A percentile compares a stretch with the other conserved stretches of the same genome.
phyloP scores from a whole-genome alignment of 2,329 filamentous ascomycete genomes.

The Hypoxylon sp. region DNA sequence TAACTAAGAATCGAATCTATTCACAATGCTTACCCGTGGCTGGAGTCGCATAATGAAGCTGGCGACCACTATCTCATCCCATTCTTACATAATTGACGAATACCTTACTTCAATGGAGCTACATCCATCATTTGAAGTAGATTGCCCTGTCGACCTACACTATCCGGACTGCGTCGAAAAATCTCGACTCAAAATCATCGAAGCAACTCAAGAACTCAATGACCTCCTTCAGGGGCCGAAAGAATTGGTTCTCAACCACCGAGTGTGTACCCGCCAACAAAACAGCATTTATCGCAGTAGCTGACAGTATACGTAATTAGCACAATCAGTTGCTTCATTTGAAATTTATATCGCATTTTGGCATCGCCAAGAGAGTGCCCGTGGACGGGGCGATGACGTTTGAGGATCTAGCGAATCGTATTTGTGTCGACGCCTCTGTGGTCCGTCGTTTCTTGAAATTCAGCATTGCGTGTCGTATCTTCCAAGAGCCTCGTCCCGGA shows the following conservation, averaged over 20 bases:
- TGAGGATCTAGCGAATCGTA: constrained; percentile 20
- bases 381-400: constrained; percentile 17
- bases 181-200: constrained; percentile 19
- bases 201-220: constrained; percentile 34
- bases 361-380: constrained; percentile 21
- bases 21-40: not conserved
- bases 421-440: constrained; percentile 11
- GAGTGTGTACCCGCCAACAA: not conserved
- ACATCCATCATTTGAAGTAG: constrained; percentile 33
- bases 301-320: constrained; percentile 10
- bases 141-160: constrained; percentile 24
- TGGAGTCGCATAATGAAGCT: constrained; percentile 33
- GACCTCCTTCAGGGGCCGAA: constrained; percentile 34
- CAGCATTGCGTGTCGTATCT: constrained; percentile 17
- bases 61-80: constrained; percentile 23
- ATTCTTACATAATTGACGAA: constrained; percentile 32
- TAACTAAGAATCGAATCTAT: not conserved
- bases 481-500: constrained; percentile 19
- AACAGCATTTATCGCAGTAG: not conserved
- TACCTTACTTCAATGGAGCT: constrained; percentile 27
- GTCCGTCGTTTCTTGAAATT: constrained; percentile 17
- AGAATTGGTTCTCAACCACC: constrained; percentile 24
- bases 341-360: constrained; percentile 22
- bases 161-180: constrained; percentile 31
- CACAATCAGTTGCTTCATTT: constrained; percentile 24